A percentile compares a stretch with the other conserved stretches of the same genome.
Evolutionary conservation across 768 basidiomycete species (phyloP).

Genomic region (Asterophora lycoperdoides): DNA sequence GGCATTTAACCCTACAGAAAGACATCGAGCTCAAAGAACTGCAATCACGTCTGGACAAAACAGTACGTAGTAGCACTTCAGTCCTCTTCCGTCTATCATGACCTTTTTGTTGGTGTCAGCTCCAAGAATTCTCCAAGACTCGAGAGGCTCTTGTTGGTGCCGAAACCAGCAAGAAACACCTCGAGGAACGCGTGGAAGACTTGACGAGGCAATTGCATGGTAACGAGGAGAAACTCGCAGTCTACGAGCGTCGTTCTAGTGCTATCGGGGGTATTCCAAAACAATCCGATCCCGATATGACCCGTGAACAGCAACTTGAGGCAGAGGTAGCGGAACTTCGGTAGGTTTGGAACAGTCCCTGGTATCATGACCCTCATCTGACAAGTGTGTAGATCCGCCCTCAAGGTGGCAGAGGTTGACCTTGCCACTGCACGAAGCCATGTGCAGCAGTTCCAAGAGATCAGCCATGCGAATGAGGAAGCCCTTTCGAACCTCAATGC

Average conservation of each 20-base stretch:
- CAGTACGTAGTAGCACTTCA: slow-evolving; percentile 38
- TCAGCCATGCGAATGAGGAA: slow-evolving; percentile 77
- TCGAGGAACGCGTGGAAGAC: slow-evolving; percentile 67
- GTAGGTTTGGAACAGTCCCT: slow-evolving; percentile 34
- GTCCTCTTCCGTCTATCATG: not conserved
- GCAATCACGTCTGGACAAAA: slow-evolving; percentile 66
- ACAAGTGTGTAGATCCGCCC: slow-evolving; percentile 47
- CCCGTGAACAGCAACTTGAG: slow-evolving; percentile 76
- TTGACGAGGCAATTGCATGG: slow-evolving; percentile 63
- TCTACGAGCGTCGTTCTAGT: slow-evolving; percentile 70
- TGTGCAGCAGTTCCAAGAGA: slow-evolving; percentile 82
- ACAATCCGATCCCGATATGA: slow-evolving; percentile 41
- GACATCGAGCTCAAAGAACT: slow-evolving; percentile 78
- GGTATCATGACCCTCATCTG: not conserved
- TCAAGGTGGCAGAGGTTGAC: slow-evolving; percentile 78
- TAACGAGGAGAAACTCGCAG: slow-evolving; percentile 78
- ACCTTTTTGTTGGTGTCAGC: slow-evolving; percentile 34
- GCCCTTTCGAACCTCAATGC: slow-evolving; percentile 65
- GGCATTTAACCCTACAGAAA: slow-evolving; percentile 74
- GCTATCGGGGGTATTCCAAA: slow-evolving; percentile 28
- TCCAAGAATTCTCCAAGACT: slow-evolving; percentile 58
- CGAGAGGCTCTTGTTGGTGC: slow-evolving; percentile 68
- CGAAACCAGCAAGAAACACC: slow-evolving; percentile 74
- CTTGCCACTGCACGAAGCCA: slow-evolving; percentile 65
- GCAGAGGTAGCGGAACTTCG: slow-evolving; percentile 82